Conservation (phyloP, 2,329 filamentous ascomycete genomes). For the Calonectria pseudoturangicola region DNA sequence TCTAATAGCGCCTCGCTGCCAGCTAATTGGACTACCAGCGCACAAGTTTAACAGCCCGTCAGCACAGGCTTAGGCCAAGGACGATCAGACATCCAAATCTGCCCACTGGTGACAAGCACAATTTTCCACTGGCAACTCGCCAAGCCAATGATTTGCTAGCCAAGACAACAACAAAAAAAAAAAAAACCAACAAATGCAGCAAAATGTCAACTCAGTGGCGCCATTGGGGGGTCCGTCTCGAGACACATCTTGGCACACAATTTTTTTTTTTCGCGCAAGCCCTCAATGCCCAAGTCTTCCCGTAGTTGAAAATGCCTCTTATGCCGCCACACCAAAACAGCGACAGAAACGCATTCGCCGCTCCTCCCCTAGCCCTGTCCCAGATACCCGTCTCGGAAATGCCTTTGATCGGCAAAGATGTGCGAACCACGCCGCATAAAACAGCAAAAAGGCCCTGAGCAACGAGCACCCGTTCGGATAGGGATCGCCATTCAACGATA, state of each 20-base stretch:
- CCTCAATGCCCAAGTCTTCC: neutral
- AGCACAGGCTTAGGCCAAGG: neutral
- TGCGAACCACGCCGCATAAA: conserved; percentile 6
- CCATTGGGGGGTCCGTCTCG: neutral
- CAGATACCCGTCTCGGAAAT: neutral
- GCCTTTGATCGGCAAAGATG: conserved; percentile 21
- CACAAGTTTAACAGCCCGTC: conserved; percentile 18
- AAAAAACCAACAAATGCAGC: neutral
- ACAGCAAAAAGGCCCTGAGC: neutral
- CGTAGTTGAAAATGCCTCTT: neutral
- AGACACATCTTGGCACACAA: neutral
- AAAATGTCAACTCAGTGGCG: neutral
- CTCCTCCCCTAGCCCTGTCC: neutral
- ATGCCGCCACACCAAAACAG: neutral
- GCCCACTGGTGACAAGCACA: neutral
- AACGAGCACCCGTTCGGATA: neutral
- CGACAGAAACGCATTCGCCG: conserved; percentile 3
- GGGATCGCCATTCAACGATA: neutral
- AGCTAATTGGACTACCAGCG: conserved; percentile 12
- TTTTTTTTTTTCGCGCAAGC: neutral
- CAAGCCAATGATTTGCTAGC: conserved; percentile 27
- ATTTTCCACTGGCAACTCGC: neutral
- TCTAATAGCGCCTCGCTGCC: neutral
- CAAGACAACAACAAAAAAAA: conserved; percentile 11
- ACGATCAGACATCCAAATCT: neutral